phyloP scores from a whole-genome alignment of 1,284 basidiomycete species.

The Ceratobasidium sp. region DNA sequence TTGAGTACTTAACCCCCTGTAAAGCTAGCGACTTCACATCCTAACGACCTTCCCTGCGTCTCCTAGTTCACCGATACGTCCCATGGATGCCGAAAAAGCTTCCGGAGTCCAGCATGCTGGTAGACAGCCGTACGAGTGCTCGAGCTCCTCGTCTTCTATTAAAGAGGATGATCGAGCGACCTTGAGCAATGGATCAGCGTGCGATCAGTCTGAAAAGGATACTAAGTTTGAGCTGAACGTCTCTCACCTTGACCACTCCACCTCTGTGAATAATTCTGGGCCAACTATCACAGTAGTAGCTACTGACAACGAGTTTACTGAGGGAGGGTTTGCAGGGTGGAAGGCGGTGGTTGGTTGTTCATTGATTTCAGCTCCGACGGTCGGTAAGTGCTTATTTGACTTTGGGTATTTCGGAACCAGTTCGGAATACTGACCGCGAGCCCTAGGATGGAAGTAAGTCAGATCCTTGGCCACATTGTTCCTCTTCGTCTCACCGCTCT shows the following conservation, averaged over 20 bases:
- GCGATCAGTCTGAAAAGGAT: background rate
- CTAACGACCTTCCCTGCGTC: background rate
- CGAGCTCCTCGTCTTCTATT: background rate
- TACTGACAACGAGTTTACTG: constrained; percentile 3
- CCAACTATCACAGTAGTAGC: background rate
- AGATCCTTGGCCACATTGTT: background rate
- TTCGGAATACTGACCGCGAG: background rate
- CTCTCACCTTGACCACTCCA: background rate
- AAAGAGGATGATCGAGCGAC: background rate
- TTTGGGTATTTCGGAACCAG: no score
- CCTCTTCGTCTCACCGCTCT: background rate
- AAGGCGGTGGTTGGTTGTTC: constrained; percentile 22
- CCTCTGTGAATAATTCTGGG: background rate
- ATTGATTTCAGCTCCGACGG: constrained; percentile 9
- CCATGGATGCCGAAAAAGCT: constrained; percentile 5
- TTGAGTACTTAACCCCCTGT: background rate
- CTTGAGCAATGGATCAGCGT: background rate
- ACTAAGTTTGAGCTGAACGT: background rate
- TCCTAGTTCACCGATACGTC: background rate
- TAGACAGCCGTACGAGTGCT: background rate
- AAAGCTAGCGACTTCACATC: background rate
- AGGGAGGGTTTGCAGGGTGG: constrained; percentile 35
- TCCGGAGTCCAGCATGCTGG: background rate
- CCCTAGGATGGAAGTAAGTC: constrained; percentile 22
- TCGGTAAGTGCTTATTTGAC: background rate